These are phyloP conservation scores for Fusarium nisikadoi DNA, from an alignment of 2,329 filamentous ascomycete genomes.

Conservation along the genomic window DNA sequence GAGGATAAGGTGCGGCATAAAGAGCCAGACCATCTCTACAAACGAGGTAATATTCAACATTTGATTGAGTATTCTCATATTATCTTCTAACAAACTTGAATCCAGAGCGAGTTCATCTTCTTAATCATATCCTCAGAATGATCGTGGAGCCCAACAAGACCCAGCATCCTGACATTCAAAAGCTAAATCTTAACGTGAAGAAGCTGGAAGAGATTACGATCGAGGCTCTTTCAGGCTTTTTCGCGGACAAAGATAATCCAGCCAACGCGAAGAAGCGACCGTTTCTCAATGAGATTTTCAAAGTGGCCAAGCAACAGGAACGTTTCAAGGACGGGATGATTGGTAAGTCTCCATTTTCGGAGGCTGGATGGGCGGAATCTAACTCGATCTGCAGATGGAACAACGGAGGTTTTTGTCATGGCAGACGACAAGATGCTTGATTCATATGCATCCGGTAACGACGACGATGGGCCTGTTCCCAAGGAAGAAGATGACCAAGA, in stretches of 20 bases:
- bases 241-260: conserved; percentile 61
- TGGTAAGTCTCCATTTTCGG: conserved; percentile 54
- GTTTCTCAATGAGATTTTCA: conserved; percentile 70
- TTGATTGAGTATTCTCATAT: background rate
- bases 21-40: conserved; percentile 79
- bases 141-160: conserved; percentile 61
- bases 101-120: conserved; percentile 67
- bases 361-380: background rate
- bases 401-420: conserved; percentile 61
- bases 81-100: conserved; percentile 8
- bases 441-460: conserved; percentile 60
- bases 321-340: conserved; percentile 66
- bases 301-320: conserved; percentile 67
- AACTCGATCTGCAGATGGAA: conserved; percentile 53
- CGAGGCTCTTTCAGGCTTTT: conserved; percentile 68
- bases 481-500: conserved; percentile 58
- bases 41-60: conserved; percentile 61
- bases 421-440: conserved; percentile 63
- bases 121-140: conserved; percentile 70
- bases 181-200: conserved; percentile 62
- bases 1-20: conserved; percentile 71
- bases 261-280: conserved; percentile 65
- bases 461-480: conserved; percentile 52
- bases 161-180: conserved; percentile 64
- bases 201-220: conserved; percentile 68